Evolutionary conservation across 208 protist genomes (phyloP).

Genomic region (Trichomonas gallinae): DNA sequence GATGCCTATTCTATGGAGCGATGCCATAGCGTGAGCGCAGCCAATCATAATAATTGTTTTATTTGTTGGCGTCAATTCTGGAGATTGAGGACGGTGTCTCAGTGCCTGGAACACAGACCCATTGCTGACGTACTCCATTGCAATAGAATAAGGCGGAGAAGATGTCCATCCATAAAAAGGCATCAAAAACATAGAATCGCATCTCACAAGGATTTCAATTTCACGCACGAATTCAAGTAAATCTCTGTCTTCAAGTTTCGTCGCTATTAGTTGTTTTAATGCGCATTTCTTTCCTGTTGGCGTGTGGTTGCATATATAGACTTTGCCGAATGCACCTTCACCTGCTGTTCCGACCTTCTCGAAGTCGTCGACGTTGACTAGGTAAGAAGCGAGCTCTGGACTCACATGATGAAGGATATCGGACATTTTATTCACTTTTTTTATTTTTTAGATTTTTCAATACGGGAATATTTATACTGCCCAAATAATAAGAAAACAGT

Average conservation of each 20-base stretch:
- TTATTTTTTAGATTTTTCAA: too few species aligned
- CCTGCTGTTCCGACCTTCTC: not conserved
- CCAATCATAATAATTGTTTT: constrained; percentile 19
- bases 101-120: not conserved
- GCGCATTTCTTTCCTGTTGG: not conserved
- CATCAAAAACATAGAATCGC: not conserved
- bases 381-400: not conserved
- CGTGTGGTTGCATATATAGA: not conserved
- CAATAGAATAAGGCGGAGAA: not conserved
- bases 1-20: not conserved
- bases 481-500: too few species aligned
- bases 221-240: not conserved
- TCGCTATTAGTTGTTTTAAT: not conserved
- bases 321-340: not conserved
- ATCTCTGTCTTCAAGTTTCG: not conserved
- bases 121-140: not conserved
- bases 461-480: too few species aligned
- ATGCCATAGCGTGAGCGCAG: not conserved
- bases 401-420: not conserved
- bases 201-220: not conserved
- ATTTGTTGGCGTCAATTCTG: not conserved
- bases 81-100: not conserved
- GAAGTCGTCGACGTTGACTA: not conserved
- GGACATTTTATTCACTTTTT: too few species aligned
- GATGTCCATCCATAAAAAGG: not conserved